Base-by-base conservation (phyloP, 2,329 filamentous ascomycete species). In the Penicillium sp. region DNA sequence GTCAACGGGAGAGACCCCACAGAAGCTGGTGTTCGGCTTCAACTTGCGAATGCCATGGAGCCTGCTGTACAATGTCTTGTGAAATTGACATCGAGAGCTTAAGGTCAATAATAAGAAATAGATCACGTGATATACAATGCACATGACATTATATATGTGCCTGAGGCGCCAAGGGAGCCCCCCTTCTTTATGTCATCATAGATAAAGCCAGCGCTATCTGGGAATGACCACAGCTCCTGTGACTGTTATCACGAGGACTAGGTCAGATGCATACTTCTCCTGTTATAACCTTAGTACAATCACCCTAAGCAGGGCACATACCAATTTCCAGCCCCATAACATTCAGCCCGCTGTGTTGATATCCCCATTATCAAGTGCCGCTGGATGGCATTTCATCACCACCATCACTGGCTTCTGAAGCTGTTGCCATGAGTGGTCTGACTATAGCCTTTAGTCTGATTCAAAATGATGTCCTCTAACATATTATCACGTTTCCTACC, bases 401-500 rank as follows among this genome's bases (percentile, higher is more conserved):
- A 46, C 53, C 19, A 30, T 42, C 28, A 55, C 52, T 43, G 45
- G 45, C 51, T 42, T 51, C 19, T 19, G 41, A 44, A 43, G 54
- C 55, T 50, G 35, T 44, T 58, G 63, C 55, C 60, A 64, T 62
- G 56, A 58, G 19, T 35, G 30, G 44, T 30, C 41, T 50, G 46
- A 30, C 33, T 17, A 52, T 53, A 38, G 51, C 33, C 33, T 44
- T 54, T 22, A 43, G 47, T 53, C 44, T 46, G 51, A 57, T 57
- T 35, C 58, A 72, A 64, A 49, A 76, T 74, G 72, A 75, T 76
- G 73, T 68, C 71, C 58, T 76, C 73, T 30, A 76, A 75, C 60
- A 64, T 76, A 44, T 59, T 77, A 31, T 76, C 74, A 16, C 73
- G 75, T 7, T 70, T 77, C 37, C 72, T 82, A 25, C 80, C 79